Evolutionary conservation across 2,329 filamentous ascomycete genomes (phyloP).

Genomic region (Xylariaceae sp.): DNA sequence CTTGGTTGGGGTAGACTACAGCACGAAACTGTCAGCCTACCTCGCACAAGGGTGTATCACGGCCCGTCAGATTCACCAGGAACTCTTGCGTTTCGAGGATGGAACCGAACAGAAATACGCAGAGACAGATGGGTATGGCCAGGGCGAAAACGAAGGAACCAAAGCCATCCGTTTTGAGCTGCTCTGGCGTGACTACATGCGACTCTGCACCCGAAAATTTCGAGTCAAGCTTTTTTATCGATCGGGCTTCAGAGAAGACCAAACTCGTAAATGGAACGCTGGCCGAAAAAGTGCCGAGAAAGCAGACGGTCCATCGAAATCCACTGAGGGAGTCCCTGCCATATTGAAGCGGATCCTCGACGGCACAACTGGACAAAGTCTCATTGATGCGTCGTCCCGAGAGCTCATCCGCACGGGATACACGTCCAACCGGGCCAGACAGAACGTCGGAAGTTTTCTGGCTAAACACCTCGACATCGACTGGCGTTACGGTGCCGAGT

Average conservation of each 20-base stretch:
- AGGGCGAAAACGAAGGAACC: constrained; percentile 69
- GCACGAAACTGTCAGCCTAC: constrained; percentile 70
- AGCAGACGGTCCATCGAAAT: constrained; percentile 35
- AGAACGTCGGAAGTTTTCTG: constrained; percentile 72
- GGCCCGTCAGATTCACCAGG: constrained; percentile 64
- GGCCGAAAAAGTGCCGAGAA: constrained; percentile 30
- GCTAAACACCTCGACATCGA: constrained; percentile 69
- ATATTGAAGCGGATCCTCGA: constrained; percentile 55
- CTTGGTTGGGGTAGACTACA: constrained; percentile 63
- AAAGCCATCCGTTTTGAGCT: constrained; percentile 66
- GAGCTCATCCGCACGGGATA: constrained; percentile 73
- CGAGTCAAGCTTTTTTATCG: constrained; percentile 58
- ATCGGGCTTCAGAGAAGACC: constrained; percentile 54
- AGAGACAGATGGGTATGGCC: constrained; percentile 52
- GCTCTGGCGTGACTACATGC: constrained; percentile 77
- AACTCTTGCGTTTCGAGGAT: constrained; percentile 64
- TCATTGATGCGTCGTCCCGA: constrained; percentile 72
- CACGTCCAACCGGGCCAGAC: constrained; percentile 68
- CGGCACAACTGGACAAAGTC: constrained; percentile 67
- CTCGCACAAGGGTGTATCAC: constrained; percentile 68
- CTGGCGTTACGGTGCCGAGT: constrained; percentile 76
- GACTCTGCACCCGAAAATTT: constrained; percentile 68
- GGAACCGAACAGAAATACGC: constrained; percentile 43
- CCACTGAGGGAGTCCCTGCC: constrained; percentile 40
- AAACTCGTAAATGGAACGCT: constrained; percentile 46